Conservation (phyloP, 768 basidiomycete genomes). For the Favolaschia claudopus region DNA sequence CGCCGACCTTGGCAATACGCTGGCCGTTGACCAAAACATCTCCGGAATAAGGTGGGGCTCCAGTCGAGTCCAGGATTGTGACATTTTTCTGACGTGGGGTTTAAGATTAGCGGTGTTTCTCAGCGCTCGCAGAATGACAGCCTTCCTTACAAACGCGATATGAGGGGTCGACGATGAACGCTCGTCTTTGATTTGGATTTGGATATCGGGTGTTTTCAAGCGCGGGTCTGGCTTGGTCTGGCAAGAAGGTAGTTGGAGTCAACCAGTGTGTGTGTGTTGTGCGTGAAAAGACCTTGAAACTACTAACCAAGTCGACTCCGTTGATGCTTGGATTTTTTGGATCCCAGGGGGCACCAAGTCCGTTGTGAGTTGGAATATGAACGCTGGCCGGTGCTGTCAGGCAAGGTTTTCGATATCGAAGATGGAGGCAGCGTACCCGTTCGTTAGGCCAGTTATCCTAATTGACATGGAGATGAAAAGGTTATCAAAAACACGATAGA, state of each 20-base stretch:
- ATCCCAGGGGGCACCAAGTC: slow-evolving; percentile 19
- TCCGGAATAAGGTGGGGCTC: slow-evolving; percentile 38
- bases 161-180: neutral
- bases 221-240: slow-evolving; percentile 25
- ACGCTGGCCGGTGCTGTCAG: neutral
- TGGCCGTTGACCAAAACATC: slow-evolving; percentile 42
- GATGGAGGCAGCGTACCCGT: neutral
- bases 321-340: slow-evolving; percentile 1
- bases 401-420: too few relatives aligned
- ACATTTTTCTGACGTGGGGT: slow-evolving; percentile 31
- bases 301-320: slow-evolving; percentile 16
- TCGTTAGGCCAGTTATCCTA: slow-evolving; percentile 9
- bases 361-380: neutral
- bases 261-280: neutral
- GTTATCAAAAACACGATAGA: neutral
- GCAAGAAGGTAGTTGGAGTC: neutral
- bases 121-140: neutral
- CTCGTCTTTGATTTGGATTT: slow-evolving; percentile 1
- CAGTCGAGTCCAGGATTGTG: slow-evolving; percentile 45
- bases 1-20: slow-evolving; percentile 37
- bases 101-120: neutral
- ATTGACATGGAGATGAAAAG: neutral
- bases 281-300: too few relatives aligned
- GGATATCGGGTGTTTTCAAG: slow-evolving; percentile 4
- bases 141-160: slow-evolving; percentile 22